Conservation (phyloP, 441 rosid genomes). For the Gossypium aridum region DNA sequence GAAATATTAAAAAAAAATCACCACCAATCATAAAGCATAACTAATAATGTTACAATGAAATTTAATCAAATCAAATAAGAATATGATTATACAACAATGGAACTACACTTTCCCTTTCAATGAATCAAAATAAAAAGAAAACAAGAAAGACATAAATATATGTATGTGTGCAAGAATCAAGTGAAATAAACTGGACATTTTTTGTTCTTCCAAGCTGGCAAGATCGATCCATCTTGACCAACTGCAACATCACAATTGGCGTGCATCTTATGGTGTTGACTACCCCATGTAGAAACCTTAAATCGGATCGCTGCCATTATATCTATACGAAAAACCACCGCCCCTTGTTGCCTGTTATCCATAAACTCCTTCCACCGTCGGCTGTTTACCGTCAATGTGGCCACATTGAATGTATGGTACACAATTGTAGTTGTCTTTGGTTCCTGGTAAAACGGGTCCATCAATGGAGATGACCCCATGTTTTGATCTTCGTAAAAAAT, state of each 20-base stretch:
- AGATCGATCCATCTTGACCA: constrained; percentile 50
- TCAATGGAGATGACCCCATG: constrained; percentile 47
- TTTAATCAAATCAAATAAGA: background rate
- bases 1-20: background rate
- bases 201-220: constrained; percentile 36
- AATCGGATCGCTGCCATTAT: constrained; percentile 50
- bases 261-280: constrained; percentile 57
- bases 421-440: constrained; percentile 53
- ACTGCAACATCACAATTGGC: constrained; percentile 54
- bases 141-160: background rate
- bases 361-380: constrained; percentile 58
- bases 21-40: background rate
- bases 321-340: constrained; percentile 51
- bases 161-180: constrained; percentile 13
- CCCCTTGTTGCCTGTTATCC: constrained; percentile 50
- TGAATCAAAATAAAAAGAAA: constrained; percentile 2
- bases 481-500: constrained; percentile 56
- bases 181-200: constrained; percentile 64
- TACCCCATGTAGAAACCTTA: constrained; percentile 55
- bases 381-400: constrained; percentile 48
- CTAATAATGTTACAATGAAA: background rate
- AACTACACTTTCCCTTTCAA: background rate
- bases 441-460: constrained; percentile 51
- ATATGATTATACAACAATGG: background rate
- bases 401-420: constrained; percentile 37